Conservation (phyloP, 257 asterid species). For the Fraxinus quadrangulata region DNA sequence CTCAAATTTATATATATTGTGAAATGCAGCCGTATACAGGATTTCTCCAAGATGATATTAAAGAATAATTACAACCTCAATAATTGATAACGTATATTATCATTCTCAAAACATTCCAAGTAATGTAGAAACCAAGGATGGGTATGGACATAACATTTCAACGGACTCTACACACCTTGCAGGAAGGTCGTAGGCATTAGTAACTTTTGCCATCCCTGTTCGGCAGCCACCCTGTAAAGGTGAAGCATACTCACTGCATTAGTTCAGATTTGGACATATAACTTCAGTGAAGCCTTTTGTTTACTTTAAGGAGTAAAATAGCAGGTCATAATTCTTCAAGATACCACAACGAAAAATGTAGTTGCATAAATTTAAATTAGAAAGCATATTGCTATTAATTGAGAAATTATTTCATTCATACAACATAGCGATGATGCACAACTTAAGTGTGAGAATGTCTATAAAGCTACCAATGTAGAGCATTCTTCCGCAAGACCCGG, state of each 20-base stretch:
- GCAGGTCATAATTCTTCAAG: slow-evolving; percentile 10
- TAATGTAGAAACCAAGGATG: neutral
- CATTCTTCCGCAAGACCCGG: slow-evolving; percentile 94
- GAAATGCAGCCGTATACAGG: slow-evolving; percentile 6
- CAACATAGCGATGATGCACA: neutral
- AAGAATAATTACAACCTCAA: slow-evolving; percentile 1
- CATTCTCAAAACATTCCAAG: neutral
- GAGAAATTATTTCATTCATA: neutral
- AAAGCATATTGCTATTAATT: slow-evolving; percentile 8
- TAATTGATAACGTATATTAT: slow-evolving; percentile 4
- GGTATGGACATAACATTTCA: neutral
- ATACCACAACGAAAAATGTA: neutral
- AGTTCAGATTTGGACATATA: neutral
- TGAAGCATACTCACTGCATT: neutral
- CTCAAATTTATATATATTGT: neutral
- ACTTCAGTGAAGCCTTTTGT: neutral
- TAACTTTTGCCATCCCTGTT: slow-evolving; percentile 96
- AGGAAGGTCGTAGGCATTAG: slow-evolving; percentile 35
- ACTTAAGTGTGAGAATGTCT: neutral
- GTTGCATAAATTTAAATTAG: neutral
- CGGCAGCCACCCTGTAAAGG: slow-evolving; percentile 89
- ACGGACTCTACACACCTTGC: neutral
- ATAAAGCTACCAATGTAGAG: slow-evolving; percentile 35
- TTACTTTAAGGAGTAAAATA: neutral
- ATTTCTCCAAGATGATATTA: slow-evolving; percentile 10